Percentiles rank a stretch among this genome's conserved stretches.
Conservation (phyloP, 805 yeast species). For the Saccharomycopsis olivae region DNA sequence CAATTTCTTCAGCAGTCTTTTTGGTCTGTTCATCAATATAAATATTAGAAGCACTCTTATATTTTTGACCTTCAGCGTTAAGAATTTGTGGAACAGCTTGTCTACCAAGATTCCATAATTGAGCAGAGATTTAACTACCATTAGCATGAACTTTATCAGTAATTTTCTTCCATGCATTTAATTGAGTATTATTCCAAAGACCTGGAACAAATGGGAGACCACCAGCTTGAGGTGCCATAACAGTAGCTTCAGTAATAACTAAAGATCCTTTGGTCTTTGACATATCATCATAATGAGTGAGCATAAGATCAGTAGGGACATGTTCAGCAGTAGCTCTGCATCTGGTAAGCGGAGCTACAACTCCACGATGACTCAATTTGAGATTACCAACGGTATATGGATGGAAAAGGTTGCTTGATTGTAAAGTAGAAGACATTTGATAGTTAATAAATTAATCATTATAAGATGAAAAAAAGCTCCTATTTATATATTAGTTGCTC, state of each 20-base stretch:
- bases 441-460: no score
- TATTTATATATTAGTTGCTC: no score
- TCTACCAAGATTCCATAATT: constrained; percentile 45
- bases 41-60: constrained; percentile 30
- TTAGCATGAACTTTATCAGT: constrained; percentile 40
- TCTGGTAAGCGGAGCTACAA: constrained; percentile 42
- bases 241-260: constrained; percentile 50
- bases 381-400: no score
- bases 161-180: constrained; percentile 39
- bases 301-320: constrained; percentile 36
- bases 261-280: constrained; percentile 49
- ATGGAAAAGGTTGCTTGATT: no score
- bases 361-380: constrained; percentile 36
- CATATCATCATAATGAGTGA: constrained; percentile 45
- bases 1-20: constrained; percentile 26
- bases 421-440: no score
- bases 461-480: no score
- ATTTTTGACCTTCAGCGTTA: constrained; percentile 28
- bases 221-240: constrained; percentile 31
- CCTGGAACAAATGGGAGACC: constrained; percentile 39
- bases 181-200: constrained; percentile 38
- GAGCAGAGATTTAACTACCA: constrained; percentile 35
- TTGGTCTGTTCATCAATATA: constrained; percentile 28
- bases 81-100: constrained; percentile 30
- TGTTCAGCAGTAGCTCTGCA: constrained; percentile 28